Conservation (phyloP, 2,329 filamentous ascomycete species). For the Stemphylium beticola region DNA sequence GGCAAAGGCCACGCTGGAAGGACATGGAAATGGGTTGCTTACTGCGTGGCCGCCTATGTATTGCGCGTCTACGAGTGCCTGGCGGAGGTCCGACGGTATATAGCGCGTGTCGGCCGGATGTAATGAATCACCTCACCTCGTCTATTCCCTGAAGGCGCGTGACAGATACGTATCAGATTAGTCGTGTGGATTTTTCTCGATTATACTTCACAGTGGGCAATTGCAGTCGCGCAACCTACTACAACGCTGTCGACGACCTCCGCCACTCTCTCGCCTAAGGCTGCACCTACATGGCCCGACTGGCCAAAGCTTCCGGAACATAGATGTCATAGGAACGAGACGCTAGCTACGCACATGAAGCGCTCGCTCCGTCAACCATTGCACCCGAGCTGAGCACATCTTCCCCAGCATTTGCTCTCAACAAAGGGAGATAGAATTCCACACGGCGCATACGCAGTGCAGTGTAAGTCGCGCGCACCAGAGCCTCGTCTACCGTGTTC, state of each 20-base stretch:
- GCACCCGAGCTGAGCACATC: constrained; percentile 10
- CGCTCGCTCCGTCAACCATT: constrained; percentile 13
- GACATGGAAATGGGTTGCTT: constrained; percentile 19
- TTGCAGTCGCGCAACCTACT: not conserved
- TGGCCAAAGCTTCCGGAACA: constrained; percentile 30
- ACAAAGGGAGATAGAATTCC: not conserved
- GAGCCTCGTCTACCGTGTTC: not conserved
- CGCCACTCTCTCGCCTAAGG: constrained; percentile 19
- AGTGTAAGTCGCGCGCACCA: constrained; percentile 16
- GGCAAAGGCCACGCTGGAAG: constrained; percentile 2
- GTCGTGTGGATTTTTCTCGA: not conserved
- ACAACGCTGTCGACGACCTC: constrained; percentile 1
- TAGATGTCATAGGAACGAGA: constrained; percentile 29
- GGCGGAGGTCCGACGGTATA: constrained; percentile 24
- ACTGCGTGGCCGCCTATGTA: constrained; percentile 23
- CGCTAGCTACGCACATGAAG: constrained; percentile 41
- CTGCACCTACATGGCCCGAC: constrained; percentile 18
- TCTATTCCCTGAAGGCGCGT: constrained; percentile 2
- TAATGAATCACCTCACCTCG: constrained; percentile 15
- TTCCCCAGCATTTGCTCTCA: constrained; percentile 9
- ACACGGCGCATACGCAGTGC: constrained; percentile 11
- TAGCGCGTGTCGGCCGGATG: constrained; percentile 22
- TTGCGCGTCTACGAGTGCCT: constrained; percentile 46
- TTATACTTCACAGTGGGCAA: not conserved
- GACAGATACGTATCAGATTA: not conserved